Conservation (phyloP, 208 protist species). For the Naegleria fowleri region DNA sequence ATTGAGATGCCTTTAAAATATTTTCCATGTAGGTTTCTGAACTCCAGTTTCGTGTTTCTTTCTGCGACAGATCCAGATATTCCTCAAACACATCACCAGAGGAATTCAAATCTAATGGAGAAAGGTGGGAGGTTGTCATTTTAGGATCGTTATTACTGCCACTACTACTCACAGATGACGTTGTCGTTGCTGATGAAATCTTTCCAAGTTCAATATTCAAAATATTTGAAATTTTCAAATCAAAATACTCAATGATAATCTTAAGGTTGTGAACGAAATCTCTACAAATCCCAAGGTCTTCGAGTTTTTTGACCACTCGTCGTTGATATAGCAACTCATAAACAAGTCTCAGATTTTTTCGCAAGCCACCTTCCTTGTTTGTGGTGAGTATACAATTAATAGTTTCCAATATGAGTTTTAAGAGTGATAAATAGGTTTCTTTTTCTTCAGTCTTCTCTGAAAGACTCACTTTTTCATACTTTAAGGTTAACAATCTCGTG, state of each 20-base stretch:
- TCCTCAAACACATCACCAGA: background rate
- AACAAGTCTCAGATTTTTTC: background rate
- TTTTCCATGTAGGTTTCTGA: background rate
- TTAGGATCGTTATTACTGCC: background rate
- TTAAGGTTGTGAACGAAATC: background rate
- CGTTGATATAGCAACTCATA: constrained; percentile 18
- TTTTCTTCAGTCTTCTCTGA: background rate
- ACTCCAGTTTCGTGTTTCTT: background rate
- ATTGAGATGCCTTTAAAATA: background rate
- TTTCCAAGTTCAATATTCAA: background rate
- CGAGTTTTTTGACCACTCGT: background rate
- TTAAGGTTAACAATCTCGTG: constrained; percentile 7
- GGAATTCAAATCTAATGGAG: background rate
- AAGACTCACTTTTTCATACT: background rate
- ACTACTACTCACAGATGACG: background rate
- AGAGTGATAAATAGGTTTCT: constrained; percentile 22
- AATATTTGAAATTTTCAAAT: background rate
- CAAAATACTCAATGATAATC: background rate
- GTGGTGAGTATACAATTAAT: constrained; percentile 18
- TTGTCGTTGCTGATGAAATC: background rate
- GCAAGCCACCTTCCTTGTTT: background rate
- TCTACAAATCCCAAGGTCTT: background rate
- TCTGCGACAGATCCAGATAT: background rate
- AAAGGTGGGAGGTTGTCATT: background rate
- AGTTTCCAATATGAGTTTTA: background rate